Evolutionary conservation across 306 rosid species (phyloP).

Genomic region (Trichosanthes truncata): DNA sequence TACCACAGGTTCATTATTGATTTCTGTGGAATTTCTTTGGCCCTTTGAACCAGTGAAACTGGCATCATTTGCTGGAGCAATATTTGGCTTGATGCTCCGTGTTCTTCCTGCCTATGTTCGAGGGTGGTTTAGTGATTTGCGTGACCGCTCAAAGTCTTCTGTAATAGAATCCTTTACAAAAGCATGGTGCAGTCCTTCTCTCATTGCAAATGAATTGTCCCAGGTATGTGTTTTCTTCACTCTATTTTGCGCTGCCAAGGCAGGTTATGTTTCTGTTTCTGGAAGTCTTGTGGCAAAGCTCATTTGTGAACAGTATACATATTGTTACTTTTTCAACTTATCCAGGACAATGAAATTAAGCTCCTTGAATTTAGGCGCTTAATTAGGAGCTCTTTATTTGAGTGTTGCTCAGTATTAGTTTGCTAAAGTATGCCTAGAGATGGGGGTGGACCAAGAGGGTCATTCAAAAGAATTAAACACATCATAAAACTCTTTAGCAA

Average conservation of each 20-base stretch:
- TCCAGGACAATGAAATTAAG: not conserved
- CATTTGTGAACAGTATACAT: not conserved
- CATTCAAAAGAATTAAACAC: not conserved
- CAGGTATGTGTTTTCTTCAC: slow-evolving; percentile 41
- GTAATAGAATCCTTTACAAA: slow-evolving; percentile 78
- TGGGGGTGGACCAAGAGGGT: not conserved
- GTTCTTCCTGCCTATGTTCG: slow-evolving; percentile 97
- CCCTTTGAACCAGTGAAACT: slow-evolving; percentile 58
- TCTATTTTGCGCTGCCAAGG: not conserved
- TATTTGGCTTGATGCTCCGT: slow-evolving; percentile 76
- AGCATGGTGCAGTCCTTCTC: slow-evolving; percentile 84
- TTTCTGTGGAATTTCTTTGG: slow-evolving; percentile 69
- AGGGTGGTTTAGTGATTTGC: slow-evolving; percentile 73
- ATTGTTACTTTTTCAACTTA: not conserved
- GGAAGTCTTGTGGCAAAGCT: not conserved
- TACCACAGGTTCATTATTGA: slow-evolving; percentile 51
- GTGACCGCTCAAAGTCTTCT: slow-evolving; percentile 60
- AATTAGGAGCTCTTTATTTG: not conserved
- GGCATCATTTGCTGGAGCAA: slow-evolving; percentile 68
- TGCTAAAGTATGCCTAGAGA: not conserved
- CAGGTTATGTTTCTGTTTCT: not conserved
- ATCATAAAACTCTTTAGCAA: not conserved
- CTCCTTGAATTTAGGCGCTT: not conserved
- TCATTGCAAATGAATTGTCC: slow-evolving; percentile 69
- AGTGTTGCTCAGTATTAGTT: not conserved